Conservation (phyloP, 2,329 filamentous ascomycete genomes). For the Cytospora chrysosperma region DNA sequence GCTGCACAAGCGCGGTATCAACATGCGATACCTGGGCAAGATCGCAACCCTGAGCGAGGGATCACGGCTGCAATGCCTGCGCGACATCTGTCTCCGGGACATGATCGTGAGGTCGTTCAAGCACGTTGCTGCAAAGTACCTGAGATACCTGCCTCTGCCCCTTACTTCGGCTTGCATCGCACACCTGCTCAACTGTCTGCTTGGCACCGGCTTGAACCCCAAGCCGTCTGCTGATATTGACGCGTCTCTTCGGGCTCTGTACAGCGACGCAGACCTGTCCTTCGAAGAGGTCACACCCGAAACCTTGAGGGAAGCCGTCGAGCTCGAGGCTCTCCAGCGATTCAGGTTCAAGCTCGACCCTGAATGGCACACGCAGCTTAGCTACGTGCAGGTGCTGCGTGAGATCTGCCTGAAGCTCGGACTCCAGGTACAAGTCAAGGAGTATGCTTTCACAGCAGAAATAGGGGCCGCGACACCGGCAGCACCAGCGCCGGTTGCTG, state of each 20-base stretch:
- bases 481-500: conserved; percentile 30
- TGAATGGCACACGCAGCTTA: conserved; percentile 66
- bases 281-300: conserved; percentile 80
- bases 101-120: conserved; percentile 97
- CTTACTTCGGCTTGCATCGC: conserved; percentile 78
- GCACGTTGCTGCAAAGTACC: conserved; percentile 77
- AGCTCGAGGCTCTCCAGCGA: conserved; percentile 67
- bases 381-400: conserved; percentile 80
- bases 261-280: conserved; percentile 75
- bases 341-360: conserved; percentile 73
- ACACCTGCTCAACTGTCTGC: conserved; percentile 89
- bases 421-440: conserved; percentile 78
- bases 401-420: conserved; percentile 88
- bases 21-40: conserved; percentile 91
- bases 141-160: conserved; percentile 75
- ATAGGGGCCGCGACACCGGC: conserved; percentile 37
- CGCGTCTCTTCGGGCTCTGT: conserved; percentile 69
- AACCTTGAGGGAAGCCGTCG: conserved; percentile 66
- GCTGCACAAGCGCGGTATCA: conserved; percentile 95
- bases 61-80: conserved; percentile 72
- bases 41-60: conserved; percentile 70
- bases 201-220: conserved; percentile 74
- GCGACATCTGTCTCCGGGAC: conserved; percentile 77
- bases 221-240: conserved; percentile 78
- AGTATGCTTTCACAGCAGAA: conserved; percentile 63